A percentile compares a stretch with the other conserved stretches of the same genome.
Conservation (phyloP, 352 stramenopile genomes). For the Phytopythium delawarense region DNA sequence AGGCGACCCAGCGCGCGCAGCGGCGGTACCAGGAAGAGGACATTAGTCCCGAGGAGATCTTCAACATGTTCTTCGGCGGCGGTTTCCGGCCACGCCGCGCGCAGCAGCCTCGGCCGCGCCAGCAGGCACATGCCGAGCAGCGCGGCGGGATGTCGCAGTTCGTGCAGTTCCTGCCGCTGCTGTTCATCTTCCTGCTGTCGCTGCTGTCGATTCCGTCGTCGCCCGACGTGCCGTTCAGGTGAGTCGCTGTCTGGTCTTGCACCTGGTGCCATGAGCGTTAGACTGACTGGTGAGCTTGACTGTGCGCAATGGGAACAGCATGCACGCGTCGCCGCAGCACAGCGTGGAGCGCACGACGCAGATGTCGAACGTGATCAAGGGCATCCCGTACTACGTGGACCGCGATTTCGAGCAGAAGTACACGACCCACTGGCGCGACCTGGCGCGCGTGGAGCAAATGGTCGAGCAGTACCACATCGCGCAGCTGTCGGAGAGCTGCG, state of each 20-base stretch:
- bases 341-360: slow-evolving; percentile 71
- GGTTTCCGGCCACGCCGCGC: slow-evolving; percentile 62
- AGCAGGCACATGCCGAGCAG: slow-evolving; percentile 35
- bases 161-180: slow-evolving; percentile 78
- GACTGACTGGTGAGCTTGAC: background rate
- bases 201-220: slow-evolving; percentile 69
- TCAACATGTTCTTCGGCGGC: slow-evolving; percentile 91
- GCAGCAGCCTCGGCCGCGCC: slow-evolving; percentile 26
- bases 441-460: slow-evolving; percentile 82
- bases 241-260: slow-evolving; percentile 1
- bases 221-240: slow-evolving; percentile 77
- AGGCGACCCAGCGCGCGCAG: slow-evolving; percentile 26
- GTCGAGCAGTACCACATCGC: slow-evolving; percentile 80
- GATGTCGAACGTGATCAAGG: slow-evolving; percentile 80
- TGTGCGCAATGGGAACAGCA: slow-evolving; percentile 18
- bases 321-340: slow-evolving; percentile 72
- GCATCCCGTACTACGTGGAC: slow-evolving; percentile 87
- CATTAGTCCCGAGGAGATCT: slow-evolving; percentile 89
- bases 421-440: slow-evolving; percentile 80
- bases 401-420: slow-evolving; percentile 85
- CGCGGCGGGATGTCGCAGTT: slow-evolving; percentile 47
- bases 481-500: slow-evolving; percentile 67
- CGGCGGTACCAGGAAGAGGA: slow-evolving; percentile 75
- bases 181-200: slow-evolving; percentile 85
- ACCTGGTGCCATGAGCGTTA: too few relatives aligned